A percentile compares a stretch with the other conserved stretches of the same genome.
Conservation (phyloP, 345 rosid species). For the Arabis hirsuta region DNA sequence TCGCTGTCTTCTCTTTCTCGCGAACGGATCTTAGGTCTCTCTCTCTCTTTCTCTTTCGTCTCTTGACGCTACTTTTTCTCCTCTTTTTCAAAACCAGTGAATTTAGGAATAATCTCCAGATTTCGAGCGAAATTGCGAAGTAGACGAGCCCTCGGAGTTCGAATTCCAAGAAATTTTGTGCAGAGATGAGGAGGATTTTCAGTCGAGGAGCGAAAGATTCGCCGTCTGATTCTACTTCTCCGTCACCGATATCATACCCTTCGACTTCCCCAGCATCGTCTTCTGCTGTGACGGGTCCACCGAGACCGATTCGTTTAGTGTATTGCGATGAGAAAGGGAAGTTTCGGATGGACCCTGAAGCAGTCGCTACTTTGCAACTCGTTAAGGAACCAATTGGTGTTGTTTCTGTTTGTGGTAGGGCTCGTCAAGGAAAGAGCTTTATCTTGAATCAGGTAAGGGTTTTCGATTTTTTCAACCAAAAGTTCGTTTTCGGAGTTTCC, state of each 20-base stretch:
- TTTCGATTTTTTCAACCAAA: background rate
- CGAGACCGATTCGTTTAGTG: constrained; percentile 87
- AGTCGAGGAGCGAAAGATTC: constrained; percentile 50
- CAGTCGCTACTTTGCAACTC: constrained; percentile 89
- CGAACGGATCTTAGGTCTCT: constrained; percentile 37
- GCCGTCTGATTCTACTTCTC: constrained; percentile 44
- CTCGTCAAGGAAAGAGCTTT: constrained; percentile 98
- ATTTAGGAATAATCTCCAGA: background rate
- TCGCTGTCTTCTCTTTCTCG: constrained; percentile 20
- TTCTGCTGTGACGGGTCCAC: constrained; percentile 80
- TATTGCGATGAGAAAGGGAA: constrained; percentile 94
- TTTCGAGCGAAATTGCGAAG: constrained; percentile 1
- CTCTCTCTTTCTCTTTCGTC: background rate
- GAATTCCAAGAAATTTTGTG: background rate
- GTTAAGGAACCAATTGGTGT: constrained; percentile 96
- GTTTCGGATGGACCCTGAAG: constrained; percentile 99
- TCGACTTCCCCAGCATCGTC: constrained; percentile 49
- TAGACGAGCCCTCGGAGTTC: constrained; percentile 12
- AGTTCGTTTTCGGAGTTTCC: background rate
- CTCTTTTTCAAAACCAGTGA: constrained; percentile 24
- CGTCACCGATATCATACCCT: constrained; percentile 42
- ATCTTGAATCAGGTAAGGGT: constrained; percentile 79
- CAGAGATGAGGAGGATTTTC: constrained; percentile 52
- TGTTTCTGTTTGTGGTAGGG: constrained; percentile 96
- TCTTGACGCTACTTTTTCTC: background rate